phyloP scores from a whole-genome alignment of 2,329 filamentous ascomycete species.

The Aspergillus intermedius region DNA sequence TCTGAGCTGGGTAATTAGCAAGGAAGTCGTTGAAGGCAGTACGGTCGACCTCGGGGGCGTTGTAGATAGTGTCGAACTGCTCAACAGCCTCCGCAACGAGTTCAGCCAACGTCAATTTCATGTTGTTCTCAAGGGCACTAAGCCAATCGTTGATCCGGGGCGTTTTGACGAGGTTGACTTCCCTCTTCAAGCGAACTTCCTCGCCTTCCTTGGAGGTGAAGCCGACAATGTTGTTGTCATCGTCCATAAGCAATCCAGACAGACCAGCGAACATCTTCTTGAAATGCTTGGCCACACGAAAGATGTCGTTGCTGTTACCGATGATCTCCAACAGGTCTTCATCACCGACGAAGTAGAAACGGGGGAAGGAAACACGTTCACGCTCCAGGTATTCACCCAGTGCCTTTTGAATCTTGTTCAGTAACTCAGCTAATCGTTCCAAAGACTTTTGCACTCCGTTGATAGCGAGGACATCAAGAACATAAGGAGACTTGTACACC shows the following conservation, averaged over 20 bases:
- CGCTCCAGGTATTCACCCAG: slow-evolving; percentile 97
- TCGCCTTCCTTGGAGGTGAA: slow-evolving; percentile 96
- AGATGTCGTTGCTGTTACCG: slow-evolving; percentile 95
- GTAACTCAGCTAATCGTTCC: slow-evolving; percentile 87
- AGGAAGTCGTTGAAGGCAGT: slow-evolving; percentile 73
- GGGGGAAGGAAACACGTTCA: slow-evolving; percentile 92
- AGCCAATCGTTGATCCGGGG: slow-evolving; percentile 99
- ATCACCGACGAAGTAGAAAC: slow-evolving; percentile 99
- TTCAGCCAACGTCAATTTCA: slow-evolving; percentile 91
- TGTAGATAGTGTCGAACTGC: slow-evolving; percentile 73
- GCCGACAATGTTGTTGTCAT: slow-evolving; percentile 80
- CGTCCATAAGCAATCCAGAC: slow-evolving; percentile 82
- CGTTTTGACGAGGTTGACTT: slow-evolving; percentile 86
- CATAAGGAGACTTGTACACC: slow-evolving; percentile 90
- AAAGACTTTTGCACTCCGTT: slow-evolving; percentile 92
- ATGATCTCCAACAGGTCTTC: slow-evolving; percentile 99
- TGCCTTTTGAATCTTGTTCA: slow-evolving; percentile 99
- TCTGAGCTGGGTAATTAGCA: slow-evolving; percentile 77
- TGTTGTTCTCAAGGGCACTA: slow-evolving; percentile 81
- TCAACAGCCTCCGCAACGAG: slow-evolving; percentile 79
- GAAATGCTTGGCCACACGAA: slow-evolving; percentile 96
- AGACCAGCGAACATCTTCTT: slow-evolving; percentile 99
- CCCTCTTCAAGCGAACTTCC: slow-evolving; percentile 75
- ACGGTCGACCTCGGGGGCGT: slow-evolving; percentile 62
- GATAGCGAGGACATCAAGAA: slow-evolving; percentile 93